Percentiles rank a stretch among this genome's conserved stretches.
These are phyloP conservation scores for Aureobasidium mangrovei DNA, from an alignment of 2,329 filamentous ascomycete species.

Conservation along the genomic window DNA sequence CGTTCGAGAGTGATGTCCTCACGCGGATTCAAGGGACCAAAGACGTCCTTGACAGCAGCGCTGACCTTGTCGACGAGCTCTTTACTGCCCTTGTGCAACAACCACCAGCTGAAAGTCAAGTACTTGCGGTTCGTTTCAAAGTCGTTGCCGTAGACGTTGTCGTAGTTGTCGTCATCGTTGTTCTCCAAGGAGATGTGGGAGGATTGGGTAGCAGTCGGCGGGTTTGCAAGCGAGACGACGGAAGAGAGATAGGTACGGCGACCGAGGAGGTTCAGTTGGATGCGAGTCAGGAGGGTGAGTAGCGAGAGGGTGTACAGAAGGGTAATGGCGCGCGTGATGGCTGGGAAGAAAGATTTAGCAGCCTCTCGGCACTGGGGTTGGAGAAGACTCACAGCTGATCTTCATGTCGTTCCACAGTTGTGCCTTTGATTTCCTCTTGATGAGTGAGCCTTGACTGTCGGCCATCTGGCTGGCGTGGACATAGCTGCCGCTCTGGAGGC, in stretches of 20 bases:
- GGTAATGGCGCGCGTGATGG: slow-evolving; percentile 83
- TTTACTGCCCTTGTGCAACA: slow-evolving; percentile 83
- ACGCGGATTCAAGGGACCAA: slow-evolving; percentile 78
- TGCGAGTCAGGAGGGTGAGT: slow-evolving; percentile 81
- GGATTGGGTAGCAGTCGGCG: slow-evolving; percentile 49
- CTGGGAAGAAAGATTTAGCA: slow-evolving; percentile 37
- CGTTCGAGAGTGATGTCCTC: slow-evolving; percentile 77
- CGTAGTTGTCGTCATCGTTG: slow-evolving; percentile 77
- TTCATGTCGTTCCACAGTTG: slow-evolving; percentile 97
- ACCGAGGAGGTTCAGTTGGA: slow-evolving; percentile 94
- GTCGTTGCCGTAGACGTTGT: slow-evolving; percentile 80
- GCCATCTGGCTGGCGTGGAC: slow-evolving; percentile 72
- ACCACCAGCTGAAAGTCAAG: slow-evolving; percentile 95
- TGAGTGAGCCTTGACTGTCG: slow-evolving; percentile 36
- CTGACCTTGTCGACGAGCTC: slow-evolving; percentile 75
- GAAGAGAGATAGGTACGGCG: slow-evolving; percentile 92
- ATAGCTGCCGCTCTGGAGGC: slow-evolving; percentile 71
- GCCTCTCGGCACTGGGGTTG: not conserved
- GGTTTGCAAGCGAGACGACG: slow-evolving; percentile 81
- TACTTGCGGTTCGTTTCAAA: slow-evolving; percentile 95
- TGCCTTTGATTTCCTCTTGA: slow-evolving; percentile 70
- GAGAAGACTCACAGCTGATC: slow-evolving; percentile 64
- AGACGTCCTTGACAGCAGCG: slow-evolving; percentile 78
- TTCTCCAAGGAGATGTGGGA: slow-evolving; percentile 84
- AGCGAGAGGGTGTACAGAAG: slow-evolving; percentile 85